phyloP scores from a whole-genome alignment of 1,139 yeast genomes.

The Nadsonia starkeyi-henricii region DNA sequence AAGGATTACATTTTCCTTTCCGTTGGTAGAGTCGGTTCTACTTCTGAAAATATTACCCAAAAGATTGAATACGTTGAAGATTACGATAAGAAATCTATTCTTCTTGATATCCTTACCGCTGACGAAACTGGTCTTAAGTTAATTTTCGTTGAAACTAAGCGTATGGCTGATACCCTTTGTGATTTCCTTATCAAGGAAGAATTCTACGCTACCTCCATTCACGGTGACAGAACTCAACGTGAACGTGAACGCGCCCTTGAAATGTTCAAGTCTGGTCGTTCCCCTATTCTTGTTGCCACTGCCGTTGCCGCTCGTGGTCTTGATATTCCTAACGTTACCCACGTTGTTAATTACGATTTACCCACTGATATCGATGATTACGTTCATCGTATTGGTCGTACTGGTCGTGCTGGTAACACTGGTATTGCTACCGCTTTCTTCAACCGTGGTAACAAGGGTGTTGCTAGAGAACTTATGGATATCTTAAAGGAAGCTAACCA shows the following conservation, averaged over 20 bases:
- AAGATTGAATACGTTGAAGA: conserved; percentile 88
- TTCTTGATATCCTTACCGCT: conserved; percentile 75
- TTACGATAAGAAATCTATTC: conserved; percentile 81
- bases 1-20: conserved; percentile 90
- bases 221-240: conserved; percentile 95
- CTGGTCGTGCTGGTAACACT: conserved; percentile 99
- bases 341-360: conserved; percentile 91
- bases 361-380: conserved; percentile 97
- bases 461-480: conserved; percentile 78
- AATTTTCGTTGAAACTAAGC: conserved; percentile 94
- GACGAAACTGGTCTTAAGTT: conserved; percentile 73
- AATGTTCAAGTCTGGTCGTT: conserved; percentile 70
- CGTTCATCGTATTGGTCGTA: conserved; percentile 99
- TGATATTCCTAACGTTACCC: conserved; percentile 97
- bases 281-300: conserved; percentile 92
- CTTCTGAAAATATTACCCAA: conserved; percentile 95
- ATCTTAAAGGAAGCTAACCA: conserved; percentile 92
- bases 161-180: conserved; percentile 94
- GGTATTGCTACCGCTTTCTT: conserved; percentile 98
- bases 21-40: conserved; percentile 97
- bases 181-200: conserved; percentile 81
- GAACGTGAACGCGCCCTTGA: conserved; percentile 97
- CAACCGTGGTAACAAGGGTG: conserved; percentile 86
- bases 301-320: conserved; percentile 99
- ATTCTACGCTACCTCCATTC: conserved; percentile 95